Base-by-base conservation (phyloP, 805 yeast genomes). In the Ogataea corticis region DNA sequence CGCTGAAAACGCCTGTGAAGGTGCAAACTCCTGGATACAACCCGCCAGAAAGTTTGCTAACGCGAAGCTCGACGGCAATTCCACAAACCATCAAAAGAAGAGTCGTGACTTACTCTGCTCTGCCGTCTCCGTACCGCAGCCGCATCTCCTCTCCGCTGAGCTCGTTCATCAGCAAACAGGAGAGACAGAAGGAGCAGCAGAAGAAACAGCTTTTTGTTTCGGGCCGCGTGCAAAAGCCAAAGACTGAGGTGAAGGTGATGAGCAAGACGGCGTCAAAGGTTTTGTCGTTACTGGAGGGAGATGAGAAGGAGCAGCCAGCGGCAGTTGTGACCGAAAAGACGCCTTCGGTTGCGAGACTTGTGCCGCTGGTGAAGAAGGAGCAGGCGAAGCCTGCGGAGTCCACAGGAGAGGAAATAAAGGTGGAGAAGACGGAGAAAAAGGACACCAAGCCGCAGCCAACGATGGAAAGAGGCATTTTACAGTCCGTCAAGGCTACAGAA, bases 111-210 rank as follows among this genome's bases (percentile, higher is more conserved):
- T 65, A 61, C 34, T 53, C 65, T 5, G 43, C 56, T 7, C 48
- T 61, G 10, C 62, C 67, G 4, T 58, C 61, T 1, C 63, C 66
- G 3, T 54, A 56, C 36, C 51, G 58, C 31, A 44, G 52, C 25
- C 49, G 64, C 30, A 49, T 59, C 3, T 51, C 57, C 7, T 60
- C 69, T 3, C 67, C 69, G 4, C 49, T 64, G 25, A 52, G 52
- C 4, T 42, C 56, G 6, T 54, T 49, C 39, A 43, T 56, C n/a
- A 60, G 50, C 29, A 49, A 47, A 27, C 34, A 39, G 36, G 30
- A 31, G 51, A 48, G 29, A 28, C 36, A 13, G 33, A 48, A 51
- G 35, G 45, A 38, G 14, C 50, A 48, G 32, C 42, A 51, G 21
- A 44, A 44, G 10, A 34, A 7, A 12, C 6, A n/a, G n/a, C n/a